These are phyloP conservation scores for Russula earlei DNA, from an alignment of 768 basidiomycete species.

Conservation along the genomic window DNA sequence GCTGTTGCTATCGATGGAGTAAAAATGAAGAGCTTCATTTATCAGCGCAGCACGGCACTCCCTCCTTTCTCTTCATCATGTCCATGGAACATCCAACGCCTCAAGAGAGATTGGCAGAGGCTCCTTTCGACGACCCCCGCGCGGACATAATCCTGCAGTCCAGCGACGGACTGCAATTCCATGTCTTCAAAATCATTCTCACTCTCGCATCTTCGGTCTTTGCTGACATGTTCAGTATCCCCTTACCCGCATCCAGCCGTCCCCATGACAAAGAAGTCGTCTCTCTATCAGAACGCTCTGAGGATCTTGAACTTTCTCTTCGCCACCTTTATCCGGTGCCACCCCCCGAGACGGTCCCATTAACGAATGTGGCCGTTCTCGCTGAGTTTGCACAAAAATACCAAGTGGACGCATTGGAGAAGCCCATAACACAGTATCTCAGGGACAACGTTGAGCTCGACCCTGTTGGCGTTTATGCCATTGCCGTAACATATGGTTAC, in stretches of 20 bases:
- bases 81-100: no score
- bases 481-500: neutral
- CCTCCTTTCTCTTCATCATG: neutral
- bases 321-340: constrained; percentile 10
- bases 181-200: neutral
- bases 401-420: neutral
- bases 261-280: neutral
- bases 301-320: constrained; percentile 1
- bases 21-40: no score
- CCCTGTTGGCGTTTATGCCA: constrained; percentile 7
- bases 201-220: constrained; percentile 3
- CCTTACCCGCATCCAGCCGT: neutral
- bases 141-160: no score
- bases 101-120: no score
- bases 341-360: neutral
- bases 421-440: neutral
- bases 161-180: no score
- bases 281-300: neutral
- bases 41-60: no score
- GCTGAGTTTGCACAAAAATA: constrained; percentile 12
- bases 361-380: neutral
- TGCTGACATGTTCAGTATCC: constrained; percentile 7
- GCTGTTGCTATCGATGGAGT: no score
- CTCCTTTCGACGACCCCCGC: no score
- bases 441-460: neutral